Conservation (phyloP, 2,329 filamentous ascomycete genomes). For the Cladophialophora bantiana region DNA sequence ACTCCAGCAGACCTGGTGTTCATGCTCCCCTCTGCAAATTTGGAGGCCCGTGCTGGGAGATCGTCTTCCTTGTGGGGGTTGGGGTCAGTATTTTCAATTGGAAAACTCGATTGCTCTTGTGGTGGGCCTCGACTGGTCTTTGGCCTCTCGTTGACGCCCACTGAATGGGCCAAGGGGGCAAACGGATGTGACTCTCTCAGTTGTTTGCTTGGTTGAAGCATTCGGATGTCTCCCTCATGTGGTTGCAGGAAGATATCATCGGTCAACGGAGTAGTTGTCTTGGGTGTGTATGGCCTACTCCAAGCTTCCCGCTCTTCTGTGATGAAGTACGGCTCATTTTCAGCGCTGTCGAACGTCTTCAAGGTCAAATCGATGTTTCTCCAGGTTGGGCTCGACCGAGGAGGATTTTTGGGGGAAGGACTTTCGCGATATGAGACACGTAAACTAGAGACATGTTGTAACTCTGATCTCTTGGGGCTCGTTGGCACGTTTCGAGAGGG, state of each 20-base stretch:
- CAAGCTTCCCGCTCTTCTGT: slow-evolving; percentile 37
- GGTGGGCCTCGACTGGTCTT: slow-evolving; percentile 31
- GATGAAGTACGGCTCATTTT: slow-evolving; percentile 30
- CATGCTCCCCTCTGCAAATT: slow-evolving; percentile 81
- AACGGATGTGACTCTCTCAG: slow-evolving; percentile 22
- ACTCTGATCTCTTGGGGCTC: slow-evolving; percentile 21
- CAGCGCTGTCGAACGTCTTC: neutral
- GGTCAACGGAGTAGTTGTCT: slow-evolving; percentile 6
- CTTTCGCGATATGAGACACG: slow-evolving; percentile 20
- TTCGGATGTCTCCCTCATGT: slow-evolving; percentile 15
- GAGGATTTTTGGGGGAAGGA: slow-evolving; percentile 13
- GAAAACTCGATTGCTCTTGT: neutral
- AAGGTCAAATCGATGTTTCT: slow-evolving; percentile 12
- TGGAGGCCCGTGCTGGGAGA: slow-evolving; percentile 54
- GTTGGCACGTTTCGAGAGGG: slow-evolving; percentile 12
- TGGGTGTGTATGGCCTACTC: slow-evolving; percentile 28
- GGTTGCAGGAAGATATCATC: slow-evolving; percentile 22
- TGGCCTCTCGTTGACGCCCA: slow-evolving; percentile 28
- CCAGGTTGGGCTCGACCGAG: slow-evolving; percentile 12
- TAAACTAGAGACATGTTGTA: slow-evolving; percentile 30
- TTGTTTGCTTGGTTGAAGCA: slow-evolving; percentile 28
- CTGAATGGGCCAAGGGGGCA: slow-evolving; percentile 12
- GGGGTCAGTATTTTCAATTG: slow-evolving; percentile 10
- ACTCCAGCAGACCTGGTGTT: slow-evolving; percentile 65
- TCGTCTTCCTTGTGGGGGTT: slow-evolving; percentile 8